Evolutionary conservation across 176 grass and related monocot species (phyloP).

Genomic region (Triticum dicoccoides): DNA sequence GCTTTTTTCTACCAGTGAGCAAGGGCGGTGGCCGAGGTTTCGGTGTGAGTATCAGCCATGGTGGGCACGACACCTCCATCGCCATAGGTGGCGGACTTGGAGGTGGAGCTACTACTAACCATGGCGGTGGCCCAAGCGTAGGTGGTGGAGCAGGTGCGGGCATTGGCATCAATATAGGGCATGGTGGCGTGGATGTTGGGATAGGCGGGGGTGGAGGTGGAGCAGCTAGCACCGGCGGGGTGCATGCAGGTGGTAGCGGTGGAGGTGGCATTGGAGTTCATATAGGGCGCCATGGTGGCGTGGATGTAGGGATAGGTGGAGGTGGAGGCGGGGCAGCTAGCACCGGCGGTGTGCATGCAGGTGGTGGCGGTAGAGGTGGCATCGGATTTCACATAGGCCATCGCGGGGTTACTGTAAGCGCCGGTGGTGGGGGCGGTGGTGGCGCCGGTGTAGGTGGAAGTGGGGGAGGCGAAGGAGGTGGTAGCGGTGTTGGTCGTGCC

Average conservation of each 20-base stretch:
- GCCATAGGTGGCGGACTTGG: slow-evolving; percentile 38
- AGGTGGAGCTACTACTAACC: slow-evolving; percentile 35
- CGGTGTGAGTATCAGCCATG: slow-evolving; percentile 44
- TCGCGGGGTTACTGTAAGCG: slow-evolving; percentile 12
- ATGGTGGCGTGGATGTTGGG: slow-evolving; percentile 26
- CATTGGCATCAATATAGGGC: slow-evolving; percentile 34
- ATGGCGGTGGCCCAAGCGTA: slow-evolving; percentile 29
- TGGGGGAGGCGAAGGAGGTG: not conserved
- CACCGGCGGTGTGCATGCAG: slow-evolving; percentile 19
- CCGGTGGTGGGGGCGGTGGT: not conserved
- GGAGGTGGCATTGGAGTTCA: slow-evolving; percentile 39
- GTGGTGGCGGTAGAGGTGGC: slow-evolving; percentile 16
- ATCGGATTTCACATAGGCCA: slow-evolving; percentile 37
- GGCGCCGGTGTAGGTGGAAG: not conserved
- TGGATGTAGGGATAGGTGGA: slow-evolving; percentile 38
- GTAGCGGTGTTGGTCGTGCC: slow-evolving; percentile 21
- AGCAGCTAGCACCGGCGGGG: slow-evolving; percentile 19
- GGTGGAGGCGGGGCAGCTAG: slow-evolving; percentile 41
- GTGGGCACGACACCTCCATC: slow-evolving; percentile 22
- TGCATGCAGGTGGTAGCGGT: slow-evolving; percentile 6
- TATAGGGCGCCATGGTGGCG: slow-evolving; percentile 16
- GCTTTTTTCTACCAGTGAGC: no score
- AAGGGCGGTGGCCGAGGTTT: slow-evolving; percentile 32
- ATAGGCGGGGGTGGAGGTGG: slow-evolving; percentile 48
- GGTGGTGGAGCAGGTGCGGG: slow-evolving; percentile 40